Conservation (phyloP, 768 basidiomycete species). For the Ephemerocybe angulata region DNA sequence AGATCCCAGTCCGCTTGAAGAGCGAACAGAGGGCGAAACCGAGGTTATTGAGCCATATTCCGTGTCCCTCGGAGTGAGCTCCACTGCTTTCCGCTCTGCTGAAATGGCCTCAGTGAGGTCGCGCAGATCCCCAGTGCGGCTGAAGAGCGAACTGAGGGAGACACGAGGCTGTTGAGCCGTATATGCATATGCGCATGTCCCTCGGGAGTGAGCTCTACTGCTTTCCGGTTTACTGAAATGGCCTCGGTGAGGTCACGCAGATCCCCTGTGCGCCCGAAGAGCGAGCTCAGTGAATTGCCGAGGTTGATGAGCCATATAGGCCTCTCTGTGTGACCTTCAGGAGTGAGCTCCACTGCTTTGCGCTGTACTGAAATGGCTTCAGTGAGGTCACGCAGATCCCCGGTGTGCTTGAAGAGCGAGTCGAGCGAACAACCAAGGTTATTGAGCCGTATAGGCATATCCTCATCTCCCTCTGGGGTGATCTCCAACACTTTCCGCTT, state of each 20-base stretch:
- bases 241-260: constrained; percentile 16
- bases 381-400: constrained; percentile 17
- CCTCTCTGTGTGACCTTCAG: not conserved
- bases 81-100: not conserved
- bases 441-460: not conserved
- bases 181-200: not conserved
- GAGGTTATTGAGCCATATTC: constrained; percentile 5
- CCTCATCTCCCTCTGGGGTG: constrained; percentile 15
- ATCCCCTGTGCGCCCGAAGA: constrained; percentile 19
- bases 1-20: constrained; percentile 1
- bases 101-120: not conserved
- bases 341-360: constrained; percentile 3
- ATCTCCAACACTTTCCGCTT: not conserved
- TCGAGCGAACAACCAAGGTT: not conserved
- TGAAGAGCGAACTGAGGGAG: not conserved
- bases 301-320: not conserved
- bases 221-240: not conserved
- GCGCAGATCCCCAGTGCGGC: not conserved
- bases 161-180: not conserved
- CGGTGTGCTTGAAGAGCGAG: constrained; percentile 19
- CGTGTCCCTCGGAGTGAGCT: not conserved
- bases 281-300: not conserved
- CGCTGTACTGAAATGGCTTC: constrained; percentile 7
- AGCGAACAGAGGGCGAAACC: constrained; percentile 11
- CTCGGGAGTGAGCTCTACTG: not conserved